phyloP scores from a whole-genome alignment of 1,139 yeast species.

The Saccharomyces uvarum region DNA sequence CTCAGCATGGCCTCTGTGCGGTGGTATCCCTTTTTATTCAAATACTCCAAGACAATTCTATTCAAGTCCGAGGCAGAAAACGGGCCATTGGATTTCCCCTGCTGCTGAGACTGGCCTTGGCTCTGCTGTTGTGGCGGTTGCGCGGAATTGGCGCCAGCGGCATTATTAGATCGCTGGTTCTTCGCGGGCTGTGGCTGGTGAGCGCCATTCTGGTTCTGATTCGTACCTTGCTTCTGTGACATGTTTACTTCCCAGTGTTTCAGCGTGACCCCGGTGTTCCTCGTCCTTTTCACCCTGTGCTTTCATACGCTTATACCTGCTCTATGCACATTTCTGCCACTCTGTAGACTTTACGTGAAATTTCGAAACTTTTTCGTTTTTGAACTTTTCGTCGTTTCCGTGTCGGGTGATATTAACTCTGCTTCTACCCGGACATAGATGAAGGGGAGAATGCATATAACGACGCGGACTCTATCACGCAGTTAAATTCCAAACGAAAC shows the following conservation, averaged over 20 bases:
- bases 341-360: not conserved
- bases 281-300: not conserved
- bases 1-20: slow-evolving; percentile 90
- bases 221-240: slow-evolving; percentile 3
- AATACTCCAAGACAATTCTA: slow-evolving; percentile 82
- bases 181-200: not conserved
- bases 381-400: not conserved
- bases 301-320: not conserved
- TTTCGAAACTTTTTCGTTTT: not conserved
- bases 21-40: slow-evolving; percentile 89
- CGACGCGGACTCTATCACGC: not conserved
- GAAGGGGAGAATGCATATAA: not conserved
- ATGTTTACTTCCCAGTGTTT: not conserved
- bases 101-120: not conserved
- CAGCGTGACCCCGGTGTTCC: not conserved
- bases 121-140: slow-evolving; percentile 5
- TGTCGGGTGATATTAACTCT: not conserved
- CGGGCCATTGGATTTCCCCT: slow-evolving; percentile 17
- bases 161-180: not conserved
- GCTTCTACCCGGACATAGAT: not conserved
- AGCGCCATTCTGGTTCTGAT: not conserved
- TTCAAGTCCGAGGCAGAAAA: slow-evolving; percentile 75
- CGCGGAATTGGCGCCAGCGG: not conserved
- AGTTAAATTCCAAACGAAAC: no score
- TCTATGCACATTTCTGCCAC: not conserved